Evolutionary conservation across 2,329 filamentous ascomycete genomes (phyloP).

Genomic region (Thelonectria rubi): DNA sequence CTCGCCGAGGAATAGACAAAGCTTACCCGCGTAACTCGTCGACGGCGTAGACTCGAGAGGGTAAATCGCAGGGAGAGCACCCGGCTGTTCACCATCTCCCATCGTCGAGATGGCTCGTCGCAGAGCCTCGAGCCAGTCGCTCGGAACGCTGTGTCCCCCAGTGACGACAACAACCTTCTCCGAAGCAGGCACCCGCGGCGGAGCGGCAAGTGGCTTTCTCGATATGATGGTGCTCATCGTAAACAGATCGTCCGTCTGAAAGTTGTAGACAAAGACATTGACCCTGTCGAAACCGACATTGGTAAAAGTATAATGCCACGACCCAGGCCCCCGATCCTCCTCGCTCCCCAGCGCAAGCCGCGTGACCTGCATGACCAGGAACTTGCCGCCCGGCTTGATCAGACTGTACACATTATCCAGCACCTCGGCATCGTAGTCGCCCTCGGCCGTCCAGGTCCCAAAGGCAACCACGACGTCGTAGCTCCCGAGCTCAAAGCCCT

Average conservation of each 20-base stretch:
- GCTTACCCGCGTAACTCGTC: background rate
- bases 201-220: background rate
- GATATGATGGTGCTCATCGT: background rate
- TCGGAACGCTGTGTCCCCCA: background rate
- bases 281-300: background rate
- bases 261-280: background rate
- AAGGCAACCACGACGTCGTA: background rate
- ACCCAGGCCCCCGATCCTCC: background rate
- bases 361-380: background rate
- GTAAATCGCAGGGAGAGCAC: background rate
- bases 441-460: background rate
- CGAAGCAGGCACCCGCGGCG: background rate
- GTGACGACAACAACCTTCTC: background rate
- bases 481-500: background rate
- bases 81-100: background rate
- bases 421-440: background rate
- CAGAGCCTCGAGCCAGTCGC: background rate
- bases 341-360: background rate
- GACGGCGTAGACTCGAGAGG: background rate
- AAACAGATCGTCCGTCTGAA: background rate
- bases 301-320: too few relatives aligned
- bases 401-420: background rate
- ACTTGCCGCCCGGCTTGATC: background rate
- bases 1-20: slow-evolving; percentile 24
- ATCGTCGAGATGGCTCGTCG: background rate